Percentiles rank a stretch among this genome's conserved stretches.
Conservation (phyloP, 768 basidiomycete genomes). For the Lactarius vividus region DNA sequence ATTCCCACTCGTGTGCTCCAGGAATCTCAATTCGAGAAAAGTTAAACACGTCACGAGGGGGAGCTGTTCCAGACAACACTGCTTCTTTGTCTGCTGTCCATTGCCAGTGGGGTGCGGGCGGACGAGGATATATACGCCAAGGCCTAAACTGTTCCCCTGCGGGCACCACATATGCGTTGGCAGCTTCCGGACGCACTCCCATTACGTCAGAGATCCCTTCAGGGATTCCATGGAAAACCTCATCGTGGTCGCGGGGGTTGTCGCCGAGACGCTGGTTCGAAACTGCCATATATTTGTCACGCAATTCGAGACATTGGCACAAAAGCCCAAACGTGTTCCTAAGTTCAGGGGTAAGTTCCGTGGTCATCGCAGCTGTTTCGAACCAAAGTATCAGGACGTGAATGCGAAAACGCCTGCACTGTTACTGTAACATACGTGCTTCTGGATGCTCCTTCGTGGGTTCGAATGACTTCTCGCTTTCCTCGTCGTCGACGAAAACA, state of each 20-base stretch:
- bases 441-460: slow-evolving; percentile 14
- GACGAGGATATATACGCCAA: slow-evolving; percentile 91
- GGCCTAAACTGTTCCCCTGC: slow-evolving; percentile 42
- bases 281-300: slow-evolving; percentile 91
- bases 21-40: slow-evolving; percentile 78
- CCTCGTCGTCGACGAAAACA: slow-evolving; percentile 6
- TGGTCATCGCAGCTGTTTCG: slow-evolving; percentile 6
- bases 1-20: slow-evolving; percentile 52
- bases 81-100: slow-evolving; percentile 57
- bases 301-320: slow-evolving; percentile 80
- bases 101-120: slow-evolving; percentile 96
- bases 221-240: slow-evolving; percentile 65
- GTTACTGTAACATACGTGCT: slow-evolving; percentile 5
- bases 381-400: slow-evolving; percentile 16
- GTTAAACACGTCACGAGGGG: slow-evolving; percentile 52
- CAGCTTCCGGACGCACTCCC: slow-evolving; percentile 63
- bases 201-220: slow-evolving; percentile 60
- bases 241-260: slow-evolving; percentile 91
- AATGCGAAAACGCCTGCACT: slow-evolving; percentile 22
- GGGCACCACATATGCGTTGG: slow-evolving; percentile 33
- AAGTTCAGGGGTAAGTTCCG: slow-evolving; percentile 32
- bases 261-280: slow-evolving; percentile 93
- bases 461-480: slow-evolving; percentile 7
- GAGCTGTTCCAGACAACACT: slow-evolving; percentile 39
- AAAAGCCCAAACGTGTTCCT: slow-evolving; percentile 61